Evolutionary conservation across 176 grass and related monocot species (phyloP).

Genomic region (Lolium multiflorum): DNA sequence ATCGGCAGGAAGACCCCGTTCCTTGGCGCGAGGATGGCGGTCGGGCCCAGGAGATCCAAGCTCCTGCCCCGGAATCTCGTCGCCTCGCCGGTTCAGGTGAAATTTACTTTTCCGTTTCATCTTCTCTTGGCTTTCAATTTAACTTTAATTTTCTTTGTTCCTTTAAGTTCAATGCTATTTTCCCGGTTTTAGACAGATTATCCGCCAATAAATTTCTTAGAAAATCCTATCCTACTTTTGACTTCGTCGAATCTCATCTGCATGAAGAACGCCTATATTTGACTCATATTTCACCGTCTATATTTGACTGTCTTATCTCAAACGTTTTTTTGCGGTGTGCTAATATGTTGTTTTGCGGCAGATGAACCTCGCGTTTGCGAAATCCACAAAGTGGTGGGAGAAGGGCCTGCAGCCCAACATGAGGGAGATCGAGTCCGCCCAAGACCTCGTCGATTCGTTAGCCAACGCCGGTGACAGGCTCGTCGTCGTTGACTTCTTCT

Average conservation of each 20-base stretch:
- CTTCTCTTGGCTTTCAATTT: not conserved
- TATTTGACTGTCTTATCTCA: not conserved
- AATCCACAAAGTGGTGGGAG: slow-evolving; percentile 86
- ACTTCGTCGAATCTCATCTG: not conserved
- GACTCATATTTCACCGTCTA: not conserved
- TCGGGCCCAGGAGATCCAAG: slow-evolving; percentile 49
- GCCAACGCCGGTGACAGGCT: slow-evolving; percentile 74
- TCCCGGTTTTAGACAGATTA: not conserved
- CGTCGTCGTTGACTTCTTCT: slow-evolving; percentile 90
- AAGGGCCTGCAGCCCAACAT: slow-evolving; percentile 83
- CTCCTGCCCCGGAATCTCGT: slow-evolving; percentile 38
- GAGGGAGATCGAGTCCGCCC: slow-evolving; percentile 80
- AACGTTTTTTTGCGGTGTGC: not conserved
- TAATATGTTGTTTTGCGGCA: slow-evolving; percentile 36
- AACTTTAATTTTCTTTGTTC: not conserved
- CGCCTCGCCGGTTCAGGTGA: slow-evolving; percentile 62
- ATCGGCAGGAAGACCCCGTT: slow-evolving; percentile 54
- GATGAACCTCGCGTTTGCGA: slow-evolving; percentile 72
- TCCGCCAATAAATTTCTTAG: not conserved
- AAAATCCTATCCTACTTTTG: not conserved
- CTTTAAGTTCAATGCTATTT: not conserved
- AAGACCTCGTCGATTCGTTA: slow-evolving; percentile 76
- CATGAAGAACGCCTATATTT: not conserved
- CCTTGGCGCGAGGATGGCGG: slow-evolving; percentile 55
- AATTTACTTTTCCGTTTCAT: slow-evolving; percentile 15